Evolutionary conservation across 2,329 filamentous ascomycete species (phyloP), one percentile per base, ranked within the genome.

Genomic region (Trichoderma sp.): DNA sequence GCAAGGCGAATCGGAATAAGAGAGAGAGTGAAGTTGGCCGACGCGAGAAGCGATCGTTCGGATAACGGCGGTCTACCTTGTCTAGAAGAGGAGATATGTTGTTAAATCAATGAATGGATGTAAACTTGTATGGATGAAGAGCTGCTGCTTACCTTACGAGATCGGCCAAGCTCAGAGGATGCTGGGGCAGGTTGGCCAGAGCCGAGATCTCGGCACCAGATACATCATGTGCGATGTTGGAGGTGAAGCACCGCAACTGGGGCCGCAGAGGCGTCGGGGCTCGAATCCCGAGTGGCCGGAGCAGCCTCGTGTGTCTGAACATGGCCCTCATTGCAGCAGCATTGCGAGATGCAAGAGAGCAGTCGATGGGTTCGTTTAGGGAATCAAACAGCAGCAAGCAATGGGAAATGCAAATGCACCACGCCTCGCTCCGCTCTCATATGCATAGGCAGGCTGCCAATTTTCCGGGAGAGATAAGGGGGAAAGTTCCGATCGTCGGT

Each of bases 21-120:
- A 32, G 92, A 93, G 75, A 98, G 91, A 14, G 96, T 97, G 84
- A 98, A 98, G 84, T 98, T 97, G 74, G 96, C 96, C 2, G 95
- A 98, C 47, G 92, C 90, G 77, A 97, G 90, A 71, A 99, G 89
- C 26, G 93, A 92, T 51, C 91, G 86, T 71, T 91, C 89, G 3
- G 93, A 93, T 66, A 98, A 88, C 0, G 96, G 95, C 36, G 95
- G 95, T 7, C 93, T 91, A 73, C 96, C 96, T 76, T 91, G 87
- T 79, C 89, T 90, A 72, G 43, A 63, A 6, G 24, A 12, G 18
- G 30, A 58, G 9, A 36, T 5, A 15, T 21, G n/a, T 32, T 34
- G 11, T 18, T 24, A 58, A 4, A 7, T 6, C 30, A 34, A 14
- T 21, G 8, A 12, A 14, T 21, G 30, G 18, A 14, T 4, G 6